Conservation (phyloP, 768 basidiomycete species). For the Chalciporus chontae region DNA sequence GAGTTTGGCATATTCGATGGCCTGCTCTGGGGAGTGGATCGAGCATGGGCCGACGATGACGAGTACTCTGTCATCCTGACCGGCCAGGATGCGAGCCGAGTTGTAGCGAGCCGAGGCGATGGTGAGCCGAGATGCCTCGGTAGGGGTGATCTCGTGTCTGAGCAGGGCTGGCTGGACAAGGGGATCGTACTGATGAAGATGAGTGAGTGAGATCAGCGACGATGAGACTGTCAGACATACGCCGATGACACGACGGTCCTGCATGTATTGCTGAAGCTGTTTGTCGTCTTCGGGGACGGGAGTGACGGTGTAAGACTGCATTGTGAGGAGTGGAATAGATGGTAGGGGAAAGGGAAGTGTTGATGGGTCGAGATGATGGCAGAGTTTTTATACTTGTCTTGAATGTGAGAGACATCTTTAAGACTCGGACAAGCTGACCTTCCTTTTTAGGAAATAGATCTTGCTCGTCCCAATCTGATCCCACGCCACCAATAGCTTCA, state of each 20-base stretch:
- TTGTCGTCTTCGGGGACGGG: constrained; percentile 64
- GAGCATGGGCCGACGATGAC: constrained; percentile 96
- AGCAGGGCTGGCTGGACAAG: constrained; percentile 91
- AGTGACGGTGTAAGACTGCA: constrained; percentile 44
- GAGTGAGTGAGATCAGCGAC: constrained; percentile 11
- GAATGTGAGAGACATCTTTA: no score
- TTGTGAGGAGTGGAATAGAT: neutral
- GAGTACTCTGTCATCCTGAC: constrained; percentile 80
- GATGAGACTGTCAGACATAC: constrained; percentile 38
- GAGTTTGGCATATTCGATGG: constrained; percentile 74
- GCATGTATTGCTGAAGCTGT: constrained; percentile 68
- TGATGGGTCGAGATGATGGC: constrained; percentile 10
- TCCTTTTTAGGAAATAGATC: constrained; percentile 4
- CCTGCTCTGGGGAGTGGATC: constrained; percentile 86
- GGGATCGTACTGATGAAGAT: constrained; percentile 75
- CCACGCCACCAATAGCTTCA: constrained; percentile 7
- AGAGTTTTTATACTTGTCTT: constrained; percentile 39
- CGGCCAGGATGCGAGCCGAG: constrained; percentile 76
- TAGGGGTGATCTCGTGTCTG: constrained; percentile 77
- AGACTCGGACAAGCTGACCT: no score
- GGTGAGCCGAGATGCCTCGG: constrained; percentile 61
- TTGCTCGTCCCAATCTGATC: constrained; percentile 7
- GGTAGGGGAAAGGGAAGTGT: neutral
- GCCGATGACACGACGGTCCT: constrained; percentile 77
- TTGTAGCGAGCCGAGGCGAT: constrained; percentile 78